Evolutionary conservation across 176 grass and related monocot species (phyloP), one percentile per base, ranked within the genome.

Genomic region (Juncus inflexus): DNA sequence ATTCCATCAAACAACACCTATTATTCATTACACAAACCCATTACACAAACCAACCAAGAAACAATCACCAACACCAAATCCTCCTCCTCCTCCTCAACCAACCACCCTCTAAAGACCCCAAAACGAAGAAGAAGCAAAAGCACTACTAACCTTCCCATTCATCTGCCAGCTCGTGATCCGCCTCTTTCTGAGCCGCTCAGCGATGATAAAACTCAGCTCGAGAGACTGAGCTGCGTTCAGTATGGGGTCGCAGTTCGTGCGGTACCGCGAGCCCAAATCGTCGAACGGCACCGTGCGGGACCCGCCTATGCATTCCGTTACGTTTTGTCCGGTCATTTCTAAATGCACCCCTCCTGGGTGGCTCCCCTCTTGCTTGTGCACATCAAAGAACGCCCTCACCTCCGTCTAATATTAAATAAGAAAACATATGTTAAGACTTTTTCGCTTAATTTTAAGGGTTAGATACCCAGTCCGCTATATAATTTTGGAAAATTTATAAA

Each of bases 271-370:
- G 36, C 80, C 16, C 58, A 91, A 64, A 73, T 91, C 88, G 12
- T 91, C 88, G 0, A 83, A 87, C 7, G 88, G 87, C 49, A 91
- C 80, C 0, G 80, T 81, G 9, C 84, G 65, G 8, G 81, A 87
- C n/a, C 84, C 88, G 5, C 88, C 89, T 37, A 91, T 84, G 74
- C 89, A 87, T 55, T 91, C 89, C 3, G 84, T 91, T 72, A 91
- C 84, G 51, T 91, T 91, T 64, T 91, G 89, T 13, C 89, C 89
- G 0, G 89, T 91, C 89, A 91, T 87, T 77, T 91, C 89, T 62
- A 87, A 77, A 41, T 91, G 89, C 62, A 87, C 84, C 10, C 89
- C 89, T 68, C 84, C 81, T 8, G 89, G 89, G 55, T 87, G 74
- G 62, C 89, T 87, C 35, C 89, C 89, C 84, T 91, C 89, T 87